These are phyloP conservation scores for Entomortierella chlamydospora DNA, from an alignment of 192 early-diverging fungal species.

Conservation along the genomic window DNA sequence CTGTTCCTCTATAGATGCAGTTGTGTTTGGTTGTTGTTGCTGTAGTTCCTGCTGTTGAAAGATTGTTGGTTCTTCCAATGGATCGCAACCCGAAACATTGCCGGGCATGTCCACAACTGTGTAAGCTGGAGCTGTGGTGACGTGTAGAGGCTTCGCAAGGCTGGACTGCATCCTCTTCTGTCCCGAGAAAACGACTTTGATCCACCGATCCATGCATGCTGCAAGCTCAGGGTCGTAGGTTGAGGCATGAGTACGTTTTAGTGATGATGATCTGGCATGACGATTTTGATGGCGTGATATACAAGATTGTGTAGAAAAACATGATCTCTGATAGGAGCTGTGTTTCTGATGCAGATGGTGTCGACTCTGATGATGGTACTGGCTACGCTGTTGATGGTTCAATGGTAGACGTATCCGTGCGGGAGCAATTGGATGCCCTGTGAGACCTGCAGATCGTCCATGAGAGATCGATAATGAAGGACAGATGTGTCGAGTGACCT, in stretches of 20 bases:
- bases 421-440: neutral
- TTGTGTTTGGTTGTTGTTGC: neutral
- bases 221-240: constrained; percentile 35
- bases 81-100: neutral
- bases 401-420: neutral
- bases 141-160: constrained; percentile 23
- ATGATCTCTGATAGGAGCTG: neutral
- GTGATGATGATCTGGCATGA: neutral
- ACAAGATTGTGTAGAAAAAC: neutral
- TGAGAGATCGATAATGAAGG: neutral
- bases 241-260: neutral
- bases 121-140: constrained; percentile 3
- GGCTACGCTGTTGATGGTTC: neutral
- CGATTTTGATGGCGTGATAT: neutral
- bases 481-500: neutral
- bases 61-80: neutral
- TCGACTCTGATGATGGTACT: neutral
- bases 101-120: constrained; percentile 1
- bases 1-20: neutral
- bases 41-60: neutral
- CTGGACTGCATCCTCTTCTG: constrained; percentile 23
- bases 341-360: neutral
- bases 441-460: neutral
- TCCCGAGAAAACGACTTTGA: constrained; percentile 15
- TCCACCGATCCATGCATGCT: constrained; percentile 46